Conservation (phyloP, 495 filamentous ascomycete genomes). For the Neurospora sp. region DNA sequence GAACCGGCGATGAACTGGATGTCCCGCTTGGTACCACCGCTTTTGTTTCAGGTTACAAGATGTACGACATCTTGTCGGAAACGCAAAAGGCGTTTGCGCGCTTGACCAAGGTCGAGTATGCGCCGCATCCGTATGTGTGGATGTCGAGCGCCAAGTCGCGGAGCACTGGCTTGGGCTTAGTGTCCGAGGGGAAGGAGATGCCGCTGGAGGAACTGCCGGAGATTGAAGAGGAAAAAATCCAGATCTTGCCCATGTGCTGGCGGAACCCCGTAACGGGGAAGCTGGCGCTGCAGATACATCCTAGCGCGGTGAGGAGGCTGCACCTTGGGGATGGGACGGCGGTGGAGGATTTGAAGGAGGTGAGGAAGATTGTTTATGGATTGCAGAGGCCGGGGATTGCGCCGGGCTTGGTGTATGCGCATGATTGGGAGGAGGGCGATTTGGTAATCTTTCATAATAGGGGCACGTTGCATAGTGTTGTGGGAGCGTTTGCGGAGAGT, state of each 20-base stretch:
- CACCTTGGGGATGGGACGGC: slow-evolving; percentile 53
- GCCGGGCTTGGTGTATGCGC: slow-evolving; percentile 55
- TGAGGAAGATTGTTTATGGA: slow-evolving; percentile 56
- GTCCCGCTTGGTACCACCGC: slow-evolving; percentile 69
- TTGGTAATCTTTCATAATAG: slow-evolving; percentile 67
- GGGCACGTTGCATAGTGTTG: slow-evolving; percentile 61
- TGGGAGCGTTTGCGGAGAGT: slow-evolving; percentile 60
- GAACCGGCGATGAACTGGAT: slow-evolving; percentile 53
- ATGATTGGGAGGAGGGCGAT: slow-evolving; percentile 68
- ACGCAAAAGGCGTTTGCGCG: slow-evolving; percentile 57
- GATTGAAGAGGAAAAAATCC: slow-evolving; percentile 54
- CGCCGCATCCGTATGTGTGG: slow-evolving; percentile 70
- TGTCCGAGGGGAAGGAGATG: slow-evolving; percentile 52
- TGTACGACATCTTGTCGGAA: slow-evolving; percentile 52
- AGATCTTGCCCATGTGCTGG: slow-evolving; percentile 62
- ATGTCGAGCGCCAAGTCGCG: slow-evolving; percentile 56
- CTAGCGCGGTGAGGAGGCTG: slow-evolving; percentile 54
- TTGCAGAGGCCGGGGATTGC: slow-evolving; percentile 63
- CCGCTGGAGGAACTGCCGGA: slow-evolving; percentile 46
- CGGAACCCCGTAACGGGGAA: slow-evolving; percentile 59
- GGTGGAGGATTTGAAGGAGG: slow-evolving; percentile 52
- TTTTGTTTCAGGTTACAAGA: slow-evolving; percentile 56
- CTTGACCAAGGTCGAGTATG: slow-evolving; percentile 58
- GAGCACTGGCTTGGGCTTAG: slow-evolving; percentile 55
- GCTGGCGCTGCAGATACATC: slow-evolving; percentile 61